Conservation (phyloP, 345 rosid genomes). For the Conringia planisiliqua region DNA sequence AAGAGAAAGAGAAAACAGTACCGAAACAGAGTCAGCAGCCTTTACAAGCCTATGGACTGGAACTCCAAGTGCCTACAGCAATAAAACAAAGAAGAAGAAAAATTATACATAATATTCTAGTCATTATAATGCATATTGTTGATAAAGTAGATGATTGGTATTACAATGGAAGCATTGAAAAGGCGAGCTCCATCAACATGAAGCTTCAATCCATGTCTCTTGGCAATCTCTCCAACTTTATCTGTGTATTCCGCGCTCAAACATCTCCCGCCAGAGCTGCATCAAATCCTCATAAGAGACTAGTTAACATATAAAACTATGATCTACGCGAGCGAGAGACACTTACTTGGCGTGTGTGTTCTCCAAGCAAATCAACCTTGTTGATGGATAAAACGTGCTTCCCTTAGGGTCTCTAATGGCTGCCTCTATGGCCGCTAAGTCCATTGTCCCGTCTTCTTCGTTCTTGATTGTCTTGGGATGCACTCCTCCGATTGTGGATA, state of each 20-base stretch:
- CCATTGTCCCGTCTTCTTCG: slow-evolving; percentile 83
- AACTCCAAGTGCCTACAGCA: slow-evolving; percentile 73
- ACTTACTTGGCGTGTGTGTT: slow-evolving; percentile 88
- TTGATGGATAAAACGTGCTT: slow-evolving; percentile 68
- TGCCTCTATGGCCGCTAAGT: slow-evolving; percentile 63
- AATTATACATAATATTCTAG: background rate
- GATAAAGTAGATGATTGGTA: background rate
- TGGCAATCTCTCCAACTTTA: slow-evolving; percentile 72
- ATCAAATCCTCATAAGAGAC: background rate
- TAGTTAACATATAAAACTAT: too few relatives aligned
- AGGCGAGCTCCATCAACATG: slow-evolving; percentile 96
- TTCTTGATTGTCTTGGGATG: slow-evolving; percentile 79
- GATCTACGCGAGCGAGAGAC: background rate
- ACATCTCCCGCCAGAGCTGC: slow-evolving; percentile 89
- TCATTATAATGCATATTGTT: background rate
- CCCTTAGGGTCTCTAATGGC: slow-evolving; percentile 78
- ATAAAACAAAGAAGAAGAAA: background rate
- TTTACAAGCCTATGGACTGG: slow-evolving; percentile 73
- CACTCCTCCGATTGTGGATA: slow-evolving; percentile 82
- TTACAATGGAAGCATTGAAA: slow-evolving; percentile 86
- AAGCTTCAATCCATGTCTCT: slow-evolving; percentile 81
- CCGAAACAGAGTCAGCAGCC: slow-evolving; percentile 89
- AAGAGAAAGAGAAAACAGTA: background rate
- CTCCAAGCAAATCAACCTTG: slow-evolving; percentile 89
- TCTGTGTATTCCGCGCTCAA: slow-evolving; percentile 69